phyloP scores from a whole-genome alignment of 345 rosid genomes.

The Acer negundo region DNA sequence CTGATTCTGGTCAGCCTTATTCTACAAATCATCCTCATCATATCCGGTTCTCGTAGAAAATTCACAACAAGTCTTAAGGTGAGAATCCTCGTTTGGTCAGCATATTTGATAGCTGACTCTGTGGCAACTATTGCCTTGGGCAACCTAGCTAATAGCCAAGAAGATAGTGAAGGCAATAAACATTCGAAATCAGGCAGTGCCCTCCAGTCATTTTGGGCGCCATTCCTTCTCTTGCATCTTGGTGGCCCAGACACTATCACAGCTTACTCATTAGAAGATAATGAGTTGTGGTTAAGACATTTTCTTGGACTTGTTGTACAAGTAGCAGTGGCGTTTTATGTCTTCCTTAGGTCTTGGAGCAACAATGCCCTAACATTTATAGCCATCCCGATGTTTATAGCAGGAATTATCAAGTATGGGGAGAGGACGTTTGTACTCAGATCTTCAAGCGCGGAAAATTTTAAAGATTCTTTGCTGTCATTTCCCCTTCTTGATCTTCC shows the following conservation, averaged over 20 bases:
- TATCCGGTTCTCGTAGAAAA: conserved; percentile 21
- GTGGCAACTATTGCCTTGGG: conserved; percentile 23
- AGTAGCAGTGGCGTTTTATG: conserved; percentile 19
- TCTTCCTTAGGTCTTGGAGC: conserved; percentile 23
- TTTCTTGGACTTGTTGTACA: conserved; percentile 29
- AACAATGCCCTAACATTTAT: neutral
- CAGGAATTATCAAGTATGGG: conserved; percentile 34
- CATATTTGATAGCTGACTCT: conserved; percentile 28
- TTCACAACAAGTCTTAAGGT: neutral
- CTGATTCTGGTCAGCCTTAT: conserved; percentile 24
- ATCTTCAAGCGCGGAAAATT: conserved; percentile 14
- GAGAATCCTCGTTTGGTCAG: conserved; percentile 10
- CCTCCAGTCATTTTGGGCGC: conserved; percentile 36
- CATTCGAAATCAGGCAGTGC: neutral
- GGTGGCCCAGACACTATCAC: conserved; percentile 51
- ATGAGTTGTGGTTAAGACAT: conserved; percentile 41
- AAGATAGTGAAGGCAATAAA: neutral
- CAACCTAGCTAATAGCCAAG: neutral
- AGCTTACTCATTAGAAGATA: conserved; percentile 40
- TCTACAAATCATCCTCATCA: conserved; percentile 25
- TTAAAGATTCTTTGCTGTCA: conserved; percentile 1
- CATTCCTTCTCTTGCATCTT: conserved; percentile 45
- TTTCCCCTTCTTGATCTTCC: neutral
- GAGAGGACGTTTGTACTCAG: conserved; percentile 39
- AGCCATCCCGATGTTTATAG: conserved; percentile 6